These are phyloP conservation scores for Ceratonia siliqua DNA, from an alignment of 306 rosid genomes.

Conservation along the genomic window DNA sequence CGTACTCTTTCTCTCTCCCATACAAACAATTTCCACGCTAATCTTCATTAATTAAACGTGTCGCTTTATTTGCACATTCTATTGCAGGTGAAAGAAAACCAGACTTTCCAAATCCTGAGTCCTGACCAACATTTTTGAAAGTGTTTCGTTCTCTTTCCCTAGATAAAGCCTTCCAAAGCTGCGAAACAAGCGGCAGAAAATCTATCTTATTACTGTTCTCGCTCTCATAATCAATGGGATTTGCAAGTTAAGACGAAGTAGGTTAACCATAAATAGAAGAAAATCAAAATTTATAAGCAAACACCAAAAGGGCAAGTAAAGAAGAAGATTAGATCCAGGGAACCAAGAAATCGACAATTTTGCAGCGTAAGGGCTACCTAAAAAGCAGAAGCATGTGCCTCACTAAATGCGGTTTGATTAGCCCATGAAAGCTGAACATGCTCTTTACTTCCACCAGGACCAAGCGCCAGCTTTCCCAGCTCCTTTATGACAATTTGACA, in stretches of 20 bases:
- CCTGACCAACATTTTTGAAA: slow-evolving; percentile 34
- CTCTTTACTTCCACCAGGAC: slow-evolving; percentile 1
- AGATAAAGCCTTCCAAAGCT: background rate
- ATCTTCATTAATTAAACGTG: background rate
- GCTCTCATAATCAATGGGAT: background rate
- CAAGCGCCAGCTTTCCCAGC: slow-evolving; percentile 2
- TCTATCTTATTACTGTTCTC: background rate
- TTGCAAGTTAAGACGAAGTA: slow-evolving; percentile 1
- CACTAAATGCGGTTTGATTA: slow-evolving; percentile 31
- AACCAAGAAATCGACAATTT: slow-evolving; percentile 1
- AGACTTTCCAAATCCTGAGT: slow-evolving; percentile 24
- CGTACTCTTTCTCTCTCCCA: slow-evolving; percentile 4
- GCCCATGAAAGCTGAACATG: slow-evolving; percentile 36
- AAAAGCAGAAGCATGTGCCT: slow-evolving; percentile 49
- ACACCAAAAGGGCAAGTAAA: background rate
- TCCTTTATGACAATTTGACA: background rate
- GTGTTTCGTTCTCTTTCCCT: slow-evolving; percentile 1
- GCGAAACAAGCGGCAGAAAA: background rate
- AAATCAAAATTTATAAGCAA: background rate
- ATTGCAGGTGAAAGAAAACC: background rate
- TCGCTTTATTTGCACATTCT: background rate
- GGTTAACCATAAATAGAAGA: background rate
- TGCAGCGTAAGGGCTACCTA: slow-evolving; percentile 1
- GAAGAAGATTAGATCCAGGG: background rate
- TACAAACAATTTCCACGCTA: background rate